Percentiles rank a stretch among this genome's conserved stretches.
phyloP scores from a whole-genome alignment of 305 asterid species.

The Caryopteris hybrid region DNA sequence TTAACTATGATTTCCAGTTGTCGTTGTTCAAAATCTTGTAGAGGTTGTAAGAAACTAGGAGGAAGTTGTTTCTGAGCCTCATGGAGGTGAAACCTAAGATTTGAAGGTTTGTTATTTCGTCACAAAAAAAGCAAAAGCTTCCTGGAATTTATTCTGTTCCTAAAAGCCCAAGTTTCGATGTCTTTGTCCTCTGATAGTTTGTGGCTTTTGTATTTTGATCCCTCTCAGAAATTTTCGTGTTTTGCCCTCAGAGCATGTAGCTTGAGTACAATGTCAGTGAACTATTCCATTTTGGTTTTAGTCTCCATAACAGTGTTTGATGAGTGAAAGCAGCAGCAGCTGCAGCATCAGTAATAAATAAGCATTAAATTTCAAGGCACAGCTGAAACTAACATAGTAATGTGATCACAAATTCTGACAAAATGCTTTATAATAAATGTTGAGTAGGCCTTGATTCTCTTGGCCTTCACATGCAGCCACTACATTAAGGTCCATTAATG shows the following conservation, averaged over 20 bases:
- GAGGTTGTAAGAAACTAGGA: not conserved
- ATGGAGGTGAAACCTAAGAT: constrained; percentile 6
- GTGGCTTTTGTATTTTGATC: constrained; percentile 4
- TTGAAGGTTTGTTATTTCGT: not conserved
- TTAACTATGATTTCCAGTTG: constrained; percentile 9
- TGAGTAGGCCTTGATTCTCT: not conserved
- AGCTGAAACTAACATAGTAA: constrained; percentile 2
- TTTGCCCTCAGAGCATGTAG: not conserved
- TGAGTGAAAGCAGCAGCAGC: not conserved
- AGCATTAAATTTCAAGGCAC: not conserved
- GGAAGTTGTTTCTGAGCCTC: not conserved
- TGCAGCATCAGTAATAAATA: not conserved
- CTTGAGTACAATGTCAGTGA: not conserved
- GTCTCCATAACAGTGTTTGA: not conserved
- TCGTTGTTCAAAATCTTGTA: not conserved
- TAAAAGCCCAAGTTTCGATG: not conserved
- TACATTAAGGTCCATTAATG: not conserved
- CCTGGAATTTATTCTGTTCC: not conserved
- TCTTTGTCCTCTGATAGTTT: not conserved
- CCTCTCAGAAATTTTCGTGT: not conserved
- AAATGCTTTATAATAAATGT: not conserved
- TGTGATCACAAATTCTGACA: not conserved
- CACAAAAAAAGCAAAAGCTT: constrained; percentile 2
- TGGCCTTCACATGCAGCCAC: not conserved
- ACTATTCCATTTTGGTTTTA: not conserved